Evolutionary conservation across 495 filamentous ascomycete genomes (phyloP).

Genomic region (Hyaloscypha finlandica): DNA sequence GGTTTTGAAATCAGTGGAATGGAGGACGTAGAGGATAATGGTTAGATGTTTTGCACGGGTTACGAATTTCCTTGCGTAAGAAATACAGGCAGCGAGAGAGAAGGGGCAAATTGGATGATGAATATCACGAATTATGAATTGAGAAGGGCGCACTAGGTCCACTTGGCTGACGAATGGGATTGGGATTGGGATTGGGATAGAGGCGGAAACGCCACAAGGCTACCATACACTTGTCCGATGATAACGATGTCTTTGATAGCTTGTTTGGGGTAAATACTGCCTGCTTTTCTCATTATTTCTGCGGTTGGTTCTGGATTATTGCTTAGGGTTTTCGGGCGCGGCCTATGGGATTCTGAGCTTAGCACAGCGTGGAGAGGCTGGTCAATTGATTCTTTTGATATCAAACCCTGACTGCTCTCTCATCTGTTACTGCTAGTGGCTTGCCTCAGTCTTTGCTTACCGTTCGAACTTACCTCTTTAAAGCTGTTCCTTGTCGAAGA

Average conservation of each 20-base stretch:
- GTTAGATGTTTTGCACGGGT: constrained; percentile 7
- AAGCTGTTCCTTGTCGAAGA: no score
- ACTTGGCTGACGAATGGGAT: not conserved
- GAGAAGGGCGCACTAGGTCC: not conserved
- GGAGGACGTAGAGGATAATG: not conserved
- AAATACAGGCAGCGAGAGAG: not conserved
- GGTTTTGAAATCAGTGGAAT: constrained; percentile 17
- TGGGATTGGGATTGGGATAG: constrained; percentile 3
- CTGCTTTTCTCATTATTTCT: not conserved
- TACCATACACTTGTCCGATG: constrained; percentile 42
- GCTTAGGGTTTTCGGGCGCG: not conserved
- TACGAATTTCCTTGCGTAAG: constrained; percentile 21
- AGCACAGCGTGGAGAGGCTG: not conserved
- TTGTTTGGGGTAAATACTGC: not conserved
- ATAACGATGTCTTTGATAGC: constrained; percentile 4
- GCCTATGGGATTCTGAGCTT: not conserved
- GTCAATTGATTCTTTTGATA: not conserved
- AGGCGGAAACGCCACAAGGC: constrained; percentile 20
- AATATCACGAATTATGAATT: constrained; percentile 17
- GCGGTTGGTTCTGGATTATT: not conserved
- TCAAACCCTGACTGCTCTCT: not conserved
- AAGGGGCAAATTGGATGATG: not conserved
- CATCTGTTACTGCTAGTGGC: not conserved
- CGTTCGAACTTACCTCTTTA: no score
- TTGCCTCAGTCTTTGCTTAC: not conserved